Evolutionary conservation across 805 yeast genomes (phyloP).

Genomic region (Candida nemodendra): DNA sequence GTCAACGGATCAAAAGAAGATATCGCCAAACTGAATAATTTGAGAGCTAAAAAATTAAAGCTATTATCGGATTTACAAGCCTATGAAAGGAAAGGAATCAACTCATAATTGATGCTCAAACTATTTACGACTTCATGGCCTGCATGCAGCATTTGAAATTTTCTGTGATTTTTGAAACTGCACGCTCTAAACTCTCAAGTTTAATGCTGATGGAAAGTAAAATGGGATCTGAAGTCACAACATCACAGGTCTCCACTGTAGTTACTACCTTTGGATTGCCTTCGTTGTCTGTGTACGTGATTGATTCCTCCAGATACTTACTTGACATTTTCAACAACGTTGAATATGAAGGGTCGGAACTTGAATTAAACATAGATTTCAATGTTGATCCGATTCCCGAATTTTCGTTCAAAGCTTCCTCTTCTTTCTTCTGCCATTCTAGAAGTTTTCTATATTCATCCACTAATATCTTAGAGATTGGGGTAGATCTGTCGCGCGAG

Average conservation of each 20-base stretch:
- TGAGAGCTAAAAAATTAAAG: conserved; percentile 15
- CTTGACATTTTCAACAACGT: conserved; percentile 38
- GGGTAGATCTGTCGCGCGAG: conserved; percentile 41
- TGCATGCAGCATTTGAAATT: conserved; percentile 22
- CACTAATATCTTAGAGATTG: conserved; percentile 38
- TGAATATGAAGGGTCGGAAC: conserved; percentile 31
- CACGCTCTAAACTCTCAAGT: conserved; percentile 57
- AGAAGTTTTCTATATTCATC: conserved; percentile 38
- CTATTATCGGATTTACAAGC: conserved; percentile 5
- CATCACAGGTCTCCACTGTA: conserved; percentile 56
- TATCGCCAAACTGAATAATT: conserved; percentile 19
- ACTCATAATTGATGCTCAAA: neutral
- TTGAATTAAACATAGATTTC: conserved; percentile 24
- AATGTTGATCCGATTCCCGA: conserved; percentile 21
- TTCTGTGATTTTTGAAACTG: conserved; percentile 34
- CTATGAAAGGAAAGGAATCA: neutral
- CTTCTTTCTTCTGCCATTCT: conserved; percentile 28
- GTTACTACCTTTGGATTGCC: conserved; percentile 49
- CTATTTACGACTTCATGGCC: no score
- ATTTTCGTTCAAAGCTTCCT: conserved; percentile 5
- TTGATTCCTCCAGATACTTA: conserved; percentile 59
- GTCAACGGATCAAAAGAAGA: conserved; percentile 27
- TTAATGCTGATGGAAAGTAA: conserved; percentile 62
- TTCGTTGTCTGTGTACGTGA: conserved; percentile 50
- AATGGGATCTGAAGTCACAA: conserved; percentile 66